Conservation (phyloP, 2,329 filamentous ascomycete genomes). For the Bipolaris victoriae region DNA sequence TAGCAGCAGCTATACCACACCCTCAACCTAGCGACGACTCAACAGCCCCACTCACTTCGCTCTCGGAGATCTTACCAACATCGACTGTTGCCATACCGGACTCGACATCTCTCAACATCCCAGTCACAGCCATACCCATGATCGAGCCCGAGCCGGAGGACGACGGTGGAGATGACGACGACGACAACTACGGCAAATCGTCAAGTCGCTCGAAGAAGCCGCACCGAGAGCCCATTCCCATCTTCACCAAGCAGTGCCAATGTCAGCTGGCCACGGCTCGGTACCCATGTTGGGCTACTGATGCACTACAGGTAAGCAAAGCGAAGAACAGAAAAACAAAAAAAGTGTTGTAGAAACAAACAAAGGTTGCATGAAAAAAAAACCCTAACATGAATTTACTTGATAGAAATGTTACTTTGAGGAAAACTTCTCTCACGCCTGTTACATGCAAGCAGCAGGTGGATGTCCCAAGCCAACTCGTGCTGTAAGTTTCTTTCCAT, state of each 20-base stretch:
- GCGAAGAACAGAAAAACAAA: background rate
- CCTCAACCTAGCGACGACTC: slow-evolving; percentile 13
- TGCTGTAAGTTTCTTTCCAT: slow-evolving; percentile 22
- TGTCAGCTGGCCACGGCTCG: slow-evolving; percentile 31
- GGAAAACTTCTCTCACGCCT: slow-evolving; percentile 38
- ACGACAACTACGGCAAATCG: background rate
- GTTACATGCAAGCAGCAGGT: slow-evolving; percentile 36
- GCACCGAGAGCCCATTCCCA: slow-evolving; percentile 60
- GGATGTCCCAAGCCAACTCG: slow-evolving; percentile 39
- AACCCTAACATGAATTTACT: slow-evolving; percentile 7
- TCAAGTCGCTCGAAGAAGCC: slow-evolving; percentile 49
- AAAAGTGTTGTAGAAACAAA: background rate
- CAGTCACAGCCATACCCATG: slow-evolving; percentile 19
- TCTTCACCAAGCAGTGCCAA: slow-evolving; percentile 60
- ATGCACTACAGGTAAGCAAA: slow-evolving; percentile 35
- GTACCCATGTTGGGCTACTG: slow-evolving; percentile 41
- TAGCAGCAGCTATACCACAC: slow-evolving; percentile 18
- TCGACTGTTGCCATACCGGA: slow-evolving; percentile 20
- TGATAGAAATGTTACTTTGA: slow-evolving; percentile 38
- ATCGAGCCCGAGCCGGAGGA: slow-evolving; percentile 10
- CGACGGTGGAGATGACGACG: slow-evolving; percentile 12
- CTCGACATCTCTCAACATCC: slow-evolving; percentile 35
- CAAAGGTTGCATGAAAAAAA: background rate
- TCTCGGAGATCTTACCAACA: slow-evolving; percentile 14
- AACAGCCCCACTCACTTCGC: slow-evolving; percentile 6